Evolutionary conservation across 1,284 basidiomycete genomes (phyloP).

Genomic region (Microbotryum violaceum): DNA sequence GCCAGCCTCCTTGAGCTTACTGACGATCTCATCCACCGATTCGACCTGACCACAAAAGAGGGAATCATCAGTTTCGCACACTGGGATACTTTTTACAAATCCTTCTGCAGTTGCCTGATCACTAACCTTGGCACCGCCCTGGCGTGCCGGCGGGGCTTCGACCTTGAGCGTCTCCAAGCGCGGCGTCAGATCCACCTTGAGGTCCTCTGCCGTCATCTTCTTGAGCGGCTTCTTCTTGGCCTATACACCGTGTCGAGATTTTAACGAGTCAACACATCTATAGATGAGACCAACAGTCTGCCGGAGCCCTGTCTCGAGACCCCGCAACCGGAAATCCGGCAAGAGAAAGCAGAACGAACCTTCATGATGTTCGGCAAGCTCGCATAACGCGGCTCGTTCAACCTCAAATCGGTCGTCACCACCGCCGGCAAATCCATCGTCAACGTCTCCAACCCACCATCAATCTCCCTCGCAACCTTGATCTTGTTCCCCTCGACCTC

Average conservation of each 20-base stretch:
- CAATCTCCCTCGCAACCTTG: slow-evolving; percentile 80
- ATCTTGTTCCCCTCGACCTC: slow-evolving; percentile 59
- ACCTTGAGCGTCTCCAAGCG: slow-evolving; percentile 82
- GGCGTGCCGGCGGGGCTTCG: slow-evolving; percentile 80
- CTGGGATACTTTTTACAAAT: neutral
- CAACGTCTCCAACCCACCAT: slow-evolving; percentile 84
- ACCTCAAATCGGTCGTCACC: slow-evolving; percentile 82
- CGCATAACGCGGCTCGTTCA: slow-evolving; percentile 80
- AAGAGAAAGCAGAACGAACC: slow-evolving; percentile 11
- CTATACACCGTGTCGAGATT: slow-evolving; percentile 33
- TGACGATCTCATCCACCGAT: slow-evolving; percentile 80
- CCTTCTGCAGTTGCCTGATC: neutral
- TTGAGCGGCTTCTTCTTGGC: slow-evolving; percentile 98
- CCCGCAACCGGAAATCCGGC: neutral
- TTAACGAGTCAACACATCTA: neutral
- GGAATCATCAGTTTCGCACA: neutral
- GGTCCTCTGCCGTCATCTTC: slow-evolving; percentile 70
- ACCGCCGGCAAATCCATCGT: slow-evolving; percentile 74
- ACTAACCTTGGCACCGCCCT: slow-evolving; percentile 82
- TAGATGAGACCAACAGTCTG: too few relatives aligned
- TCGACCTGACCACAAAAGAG: slow-evolving; percentile 50
- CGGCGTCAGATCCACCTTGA: slow-evolving; percentile 71
- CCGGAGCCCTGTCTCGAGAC: neutral
- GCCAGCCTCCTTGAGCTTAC: slow-evolving; percentile 64
- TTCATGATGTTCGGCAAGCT: slow-evolving; percentile 96